phyloP scores from a whole-genome alignment of 352 stramenopile genomes.

The Phytophthora rubi region DNA sequence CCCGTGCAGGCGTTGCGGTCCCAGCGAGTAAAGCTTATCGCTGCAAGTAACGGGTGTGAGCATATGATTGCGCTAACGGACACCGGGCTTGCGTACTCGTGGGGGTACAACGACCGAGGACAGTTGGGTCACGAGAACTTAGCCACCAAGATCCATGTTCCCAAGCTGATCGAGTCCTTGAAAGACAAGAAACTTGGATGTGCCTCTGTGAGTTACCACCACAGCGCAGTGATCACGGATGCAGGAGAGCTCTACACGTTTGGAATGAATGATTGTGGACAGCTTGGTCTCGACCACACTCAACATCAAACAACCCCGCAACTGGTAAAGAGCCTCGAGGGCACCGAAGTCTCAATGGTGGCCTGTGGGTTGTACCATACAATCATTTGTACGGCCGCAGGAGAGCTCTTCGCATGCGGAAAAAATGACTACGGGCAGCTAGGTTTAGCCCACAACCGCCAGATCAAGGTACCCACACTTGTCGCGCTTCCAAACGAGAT shows the following conservation, averaged over 20 bases:
- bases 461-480: constrained; percentile 72
- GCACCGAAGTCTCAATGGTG: constrained; percentile 79
- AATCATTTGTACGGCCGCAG: constrained; percentile 70
- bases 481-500: constrained; percentile 73
- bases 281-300: constrained; percentile 84
- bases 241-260: constrained; percentile 86
- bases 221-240: constrained; percentile 81
- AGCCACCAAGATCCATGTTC: constrained; percentile 83
- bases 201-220: constrained; percentile 87
- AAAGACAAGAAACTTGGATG: constrained; percentile 86
- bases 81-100: constrained; percentile 82
- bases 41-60: constrained; percentile 90
- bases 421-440: constrained; percentile 92
- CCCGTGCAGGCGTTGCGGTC: constrained; percentile 81
- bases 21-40: constrained; percentile 80
- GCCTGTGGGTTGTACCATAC: constrained; percentile 88
- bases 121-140: constrained; percentile 88
- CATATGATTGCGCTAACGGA: constrained; percentile 89
- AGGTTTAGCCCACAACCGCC: constrained; percentile 76
- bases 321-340: constrained; percentile 77
- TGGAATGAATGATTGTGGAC: constrained; percentile 90
- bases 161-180: constrained; percentile 85
- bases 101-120: constrained; percentile 89
- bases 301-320: constrained; percentile 78
- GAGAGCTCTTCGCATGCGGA: constrained; percentile 79